phyloP scores from a whole-genome alignment of 164 flowering plant species.

The Platanus orientalis region DNA sequence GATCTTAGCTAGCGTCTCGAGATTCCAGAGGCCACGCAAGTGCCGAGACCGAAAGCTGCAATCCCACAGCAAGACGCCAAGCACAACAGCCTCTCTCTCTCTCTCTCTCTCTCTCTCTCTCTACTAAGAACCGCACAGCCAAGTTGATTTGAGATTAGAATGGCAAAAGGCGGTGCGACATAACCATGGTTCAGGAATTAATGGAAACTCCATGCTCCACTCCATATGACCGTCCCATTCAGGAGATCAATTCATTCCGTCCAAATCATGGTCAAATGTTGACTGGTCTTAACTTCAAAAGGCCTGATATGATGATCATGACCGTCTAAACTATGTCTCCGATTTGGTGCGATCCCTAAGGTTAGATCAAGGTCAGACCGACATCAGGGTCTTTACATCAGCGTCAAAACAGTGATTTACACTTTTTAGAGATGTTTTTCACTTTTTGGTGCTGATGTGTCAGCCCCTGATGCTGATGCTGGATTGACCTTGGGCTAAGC shows the following conservation, averaged over 20 bases:
- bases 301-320: neutral
- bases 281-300: too few relatives aligned
- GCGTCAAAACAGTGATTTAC: too few relatives aligned
- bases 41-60: conserved; percentile 55
- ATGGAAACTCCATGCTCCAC: neutral
- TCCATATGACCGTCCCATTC: neutral
- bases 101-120: conserved; percentile 10
- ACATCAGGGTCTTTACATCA: too few relatives aligned
- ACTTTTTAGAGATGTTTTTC: too few relatives aligned
- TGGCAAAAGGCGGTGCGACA: neutral
- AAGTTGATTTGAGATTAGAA: neutral
- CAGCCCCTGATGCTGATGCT: too few relatives aligned
- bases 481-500: too few relatives aligned
- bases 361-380: too few relatives aligned
- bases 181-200: neutral
- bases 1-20: conserved; percentile 49
- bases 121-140: neutral
- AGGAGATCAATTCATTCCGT: neutral
- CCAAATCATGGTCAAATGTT: neutral
- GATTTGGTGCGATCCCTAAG: too few relatives aligned
- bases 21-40: conserved; percentile 63
- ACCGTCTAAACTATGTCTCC: too few relatives aligned
- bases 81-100: conserved; percentile 45
- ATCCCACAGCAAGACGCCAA: conserved; percentile 51
- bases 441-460: too few relatives aligned